Percentiles rank a stretch among this genome's conserved stretches.
Conservation (phyloP, 192 early-diverging fungal species). For the Coemansia sp. region DNA sequence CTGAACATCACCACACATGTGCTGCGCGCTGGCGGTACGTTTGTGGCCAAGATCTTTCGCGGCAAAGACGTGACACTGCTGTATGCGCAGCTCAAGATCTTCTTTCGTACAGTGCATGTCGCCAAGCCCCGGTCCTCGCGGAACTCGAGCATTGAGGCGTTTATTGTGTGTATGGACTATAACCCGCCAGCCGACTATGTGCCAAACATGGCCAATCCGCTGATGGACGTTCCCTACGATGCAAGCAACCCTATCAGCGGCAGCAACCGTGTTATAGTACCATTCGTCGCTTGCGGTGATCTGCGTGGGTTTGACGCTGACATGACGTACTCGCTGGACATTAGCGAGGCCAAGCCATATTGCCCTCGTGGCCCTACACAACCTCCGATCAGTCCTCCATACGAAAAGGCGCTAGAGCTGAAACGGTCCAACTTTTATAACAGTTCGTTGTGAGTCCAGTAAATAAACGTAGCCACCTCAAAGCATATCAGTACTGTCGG, state of each 20-base stretch:
- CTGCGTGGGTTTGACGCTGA: conserved; percentile 86
- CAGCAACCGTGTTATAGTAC: conserved; percentile 75
- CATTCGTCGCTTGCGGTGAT: conserved; percentile 91
- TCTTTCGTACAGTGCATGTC: conserved; percentile 88
- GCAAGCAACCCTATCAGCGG: conserved; percentile 64
- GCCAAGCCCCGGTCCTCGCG: conserved; percentile 92
- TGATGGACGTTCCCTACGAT: conserved; percentile 79
- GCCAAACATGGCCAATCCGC: conserved; percentile 86
- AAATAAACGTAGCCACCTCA: not conserved
- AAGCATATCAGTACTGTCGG: not conserved
- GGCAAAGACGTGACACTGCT: conserved; percentile 92
- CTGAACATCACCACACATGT: conserved; percentile 97
- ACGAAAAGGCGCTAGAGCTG: conserved; percentile 75
- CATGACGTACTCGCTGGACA: conserved; percentile 72
- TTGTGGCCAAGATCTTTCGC: conserved; percentile 98
- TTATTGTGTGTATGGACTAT: conserved; percentile 91
- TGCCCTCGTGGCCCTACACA: conserved; percentile 70
- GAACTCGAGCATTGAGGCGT: conserved; percentile 91
- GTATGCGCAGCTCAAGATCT: conserved; percentile 85
- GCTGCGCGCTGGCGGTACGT: conserved; percentile 83
- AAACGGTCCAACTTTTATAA: conserved; percentile 75
- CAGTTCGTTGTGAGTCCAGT: conserved; percentile 22
- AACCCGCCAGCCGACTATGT: conserved; percentile 77
- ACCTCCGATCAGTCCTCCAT: conserved; percentile 84
- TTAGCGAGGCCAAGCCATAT: conserved; percentile 46